Conservation (phyloP, 2,329 filamentous ascomycete species). For the Pseudovirgaria hyperparasitica region DNA sequence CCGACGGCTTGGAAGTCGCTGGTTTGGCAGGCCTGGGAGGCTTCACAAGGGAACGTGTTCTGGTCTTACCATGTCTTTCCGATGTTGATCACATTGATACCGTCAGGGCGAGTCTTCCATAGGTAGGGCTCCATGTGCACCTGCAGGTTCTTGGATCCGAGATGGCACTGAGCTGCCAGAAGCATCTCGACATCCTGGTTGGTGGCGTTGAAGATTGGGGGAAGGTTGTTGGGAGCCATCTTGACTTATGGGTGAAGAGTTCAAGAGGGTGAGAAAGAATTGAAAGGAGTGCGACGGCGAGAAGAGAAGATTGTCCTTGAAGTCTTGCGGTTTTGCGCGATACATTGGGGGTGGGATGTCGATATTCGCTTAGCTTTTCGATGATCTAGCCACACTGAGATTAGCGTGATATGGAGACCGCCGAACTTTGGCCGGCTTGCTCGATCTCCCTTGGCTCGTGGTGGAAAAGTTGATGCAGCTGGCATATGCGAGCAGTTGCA, state of each 20-base stretch:
- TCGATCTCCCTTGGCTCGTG: conserved; percentile 9
- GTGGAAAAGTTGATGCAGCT: conserved; percentile 2
- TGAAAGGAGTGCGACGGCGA: conserved; percentile 12
- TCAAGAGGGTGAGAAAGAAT: conserved; percentile 12
- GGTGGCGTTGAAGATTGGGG: conserved; percentile 91
- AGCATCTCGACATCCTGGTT: conserved; percentile 99
- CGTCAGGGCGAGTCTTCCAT: conserved; percentile 98
- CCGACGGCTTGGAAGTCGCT: not conserved
- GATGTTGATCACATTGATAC: conserved; percentile 98
- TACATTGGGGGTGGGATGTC: conserved; percentile 7
- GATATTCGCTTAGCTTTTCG: conserved; percentile 8
- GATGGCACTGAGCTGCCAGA: conserved; percentile 89
- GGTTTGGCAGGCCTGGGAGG: no score
- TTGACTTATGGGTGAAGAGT: conserved; percentile 48
- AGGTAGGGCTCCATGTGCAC: conserved; percentile 99
- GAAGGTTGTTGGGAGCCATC: conserved; percentile 93
- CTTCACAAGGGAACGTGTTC: conserved; percentile 1
- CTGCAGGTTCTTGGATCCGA: conserved; percentile 98
- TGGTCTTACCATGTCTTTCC: conserved; percentile 92
- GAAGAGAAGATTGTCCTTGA: conserved; percentile 8
- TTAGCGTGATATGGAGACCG: conserved; percentile 3
- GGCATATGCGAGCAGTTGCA: conserved; percentile 7
- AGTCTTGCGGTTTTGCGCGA: conserved; percentile 5
- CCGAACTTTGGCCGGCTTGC: not conserved
- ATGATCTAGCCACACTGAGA: conserved; percentile 1